These are phyloP conservation scores for Annona squamosa DNA, from an alignment of 164 flowering plant species.

Conservation along the genomic window DNA sequence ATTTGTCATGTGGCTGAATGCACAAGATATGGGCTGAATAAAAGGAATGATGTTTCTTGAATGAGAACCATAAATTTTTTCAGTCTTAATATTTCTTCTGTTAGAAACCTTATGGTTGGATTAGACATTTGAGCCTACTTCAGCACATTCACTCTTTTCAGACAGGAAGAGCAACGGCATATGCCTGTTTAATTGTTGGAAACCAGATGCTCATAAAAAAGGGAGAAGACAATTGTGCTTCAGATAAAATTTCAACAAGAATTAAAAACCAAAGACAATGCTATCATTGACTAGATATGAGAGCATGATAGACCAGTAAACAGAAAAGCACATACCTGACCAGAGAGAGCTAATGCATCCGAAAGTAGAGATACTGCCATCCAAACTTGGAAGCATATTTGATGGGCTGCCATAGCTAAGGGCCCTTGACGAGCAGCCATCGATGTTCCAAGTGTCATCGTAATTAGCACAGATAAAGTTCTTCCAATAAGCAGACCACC, in stretches of 20 bases:
- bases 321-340: conserved; percentile 47
- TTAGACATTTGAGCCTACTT: too few relatives aligned
- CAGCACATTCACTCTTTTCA: too few relatives aligned
- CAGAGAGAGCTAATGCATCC: conserved; percentile 88
- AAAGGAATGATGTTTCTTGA: too few relatives aligned
- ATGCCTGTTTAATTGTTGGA: too few relatives aligned
- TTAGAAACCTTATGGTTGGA: too few relatives aligned
- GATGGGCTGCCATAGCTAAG: conserved; percentile 95
- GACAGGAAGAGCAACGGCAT: too few relatives aligned
- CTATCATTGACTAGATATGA: neutral
- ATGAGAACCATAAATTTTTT: too few relatives aligned
- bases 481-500: conserved; percentile 95
- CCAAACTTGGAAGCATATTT: conserved; percentile 95
- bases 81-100: too few relatives aligned
- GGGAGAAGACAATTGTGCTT: too few relatives aligned
- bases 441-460: conserved; percentile 85
- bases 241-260: neutral
- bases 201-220: too few relatives aligned
- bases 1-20: too few relatives aligned
- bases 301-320: neutral
- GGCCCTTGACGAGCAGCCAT: conserved; percentile 99
- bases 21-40: too few relatives aligned
- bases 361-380: conserved; percentile 91
- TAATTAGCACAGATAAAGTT: conserved; percentile 73
- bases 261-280: neutral